Evolutionary conservation across 495 filamentous ascomycete genomes (phyloP).

Genomic region (Opeltia flavorubescens): DNA sequence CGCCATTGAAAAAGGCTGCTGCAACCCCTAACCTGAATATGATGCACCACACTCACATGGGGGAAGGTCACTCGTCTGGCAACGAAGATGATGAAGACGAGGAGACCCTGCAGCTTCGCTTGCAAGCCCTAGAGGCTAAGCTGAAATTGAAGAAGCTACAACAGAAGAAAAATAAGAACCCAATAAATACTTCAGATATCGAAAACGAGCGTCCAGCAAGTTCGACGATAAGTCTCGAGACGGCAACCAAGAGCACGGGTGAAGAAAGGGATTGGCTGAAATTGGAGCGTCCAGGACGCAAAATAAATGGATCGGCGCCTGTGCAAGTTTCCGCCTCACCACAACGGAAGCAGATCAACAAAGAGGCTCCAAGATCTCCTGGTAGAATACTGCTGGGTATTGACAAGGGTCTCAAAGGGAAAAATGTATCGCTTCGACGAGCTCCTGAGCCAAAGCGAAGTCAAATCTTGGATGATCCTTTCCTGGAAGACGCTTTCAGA

Average conservation of each 20-base stretch:
- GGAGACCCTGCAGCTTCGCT: constrained; percentile 67
- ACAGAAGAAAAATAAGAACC: constrained; percentile 32
- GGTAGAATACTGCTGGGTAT: constrained; percentile 72
- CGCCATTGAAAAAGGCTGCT: constrained; percentile 42
- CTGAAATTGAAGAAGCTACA: constrained; percentile 82
- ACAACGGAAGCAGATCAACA: constrained; percentile 33
- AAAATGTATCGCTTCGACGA: constrained; percentile 73
- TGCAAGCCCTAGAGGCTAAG: constrained; percentile 74
- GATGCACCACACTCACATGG: no score
- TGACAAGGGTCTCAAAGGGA: constrained; percentile 70
- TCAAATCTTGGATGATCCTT: constrained; percentile 20
- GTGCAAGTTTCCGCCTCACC: constrained; percentile 80
- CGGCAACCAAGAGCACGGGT: constrained; percentile 11
- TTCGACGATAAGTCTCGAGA: constrained; percentile 9
- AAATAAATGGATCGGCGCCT: constrained; percentile 15
- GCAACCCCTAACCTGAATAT: constrained; percentile 26
- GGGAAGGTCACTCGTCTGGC: constrained; percentile 14
- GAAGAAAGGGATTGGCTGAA: not conserved
- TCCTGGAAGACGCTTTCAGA: constrained; percentile 17
- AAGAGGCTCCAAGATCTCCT: constrained; percentile 53
- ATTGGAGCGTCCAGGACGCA: not conserved
- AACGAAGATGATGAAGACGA: constrained; percentile 74
- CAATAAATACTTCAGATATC: constrained; percentile 8
- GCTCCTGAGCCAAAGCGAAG: constrained; percentile 36
- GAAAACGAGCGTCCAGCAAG: constrained; percentile 11